phyloP scores from a whole-genome alignment of 305 asterid species.

The Fraxinus dipetala region DNA sequence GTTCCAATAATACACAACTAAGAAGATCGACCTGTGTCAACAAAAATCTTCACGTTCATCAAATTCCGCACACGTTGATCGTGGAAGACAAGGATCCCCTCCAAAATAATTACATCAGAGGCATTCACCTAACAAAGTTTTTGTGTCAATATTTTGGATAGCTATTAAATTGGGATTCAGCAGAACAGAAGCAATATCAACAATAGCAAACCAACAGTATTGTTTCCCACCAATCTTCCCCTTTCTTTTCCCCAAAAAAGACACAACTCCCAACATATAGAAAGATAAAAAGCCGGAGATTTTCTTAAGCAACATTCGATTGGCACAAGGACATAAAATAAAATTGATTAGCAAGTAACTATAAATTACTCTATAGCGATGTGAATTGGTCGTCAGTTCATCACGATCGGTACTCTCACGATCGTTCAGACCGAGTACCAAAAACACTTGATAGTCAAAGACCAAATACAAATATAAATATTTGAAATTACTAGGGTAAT shows the following conservation, averaged over 20 bases:
- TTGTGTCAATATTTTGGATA: slow-evolving; percentile 5
- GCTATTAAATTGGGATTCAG: neutral
- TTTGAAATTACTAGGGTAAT: neutral
- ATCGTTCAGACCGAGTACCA: neutral
- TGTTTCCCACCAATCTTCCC: neutral
- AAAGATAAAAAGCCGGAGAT: neutral
- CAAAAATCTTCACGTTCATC: slow-evolving; percentile 98
- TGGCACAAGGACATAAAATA: neutral
- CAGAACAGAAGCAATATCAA: neutral
- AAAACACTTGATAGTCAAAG: neutral
- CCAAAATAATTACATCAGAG: slow-evolving; percentile 89
- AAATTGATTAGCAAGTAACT: neutral
- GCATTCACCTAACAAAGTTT: slow-evolving; percentile 70
- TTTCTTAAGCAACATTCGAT: neutral
- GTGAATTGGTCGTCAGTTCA: neutral
- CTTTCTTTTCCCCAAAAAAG: neutral
- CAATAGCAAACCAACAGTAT: neutral
- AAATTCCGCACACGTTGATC: slow-evolving; percentile 84
- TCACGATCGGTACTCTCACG: neutral
- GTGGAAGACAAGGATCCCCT: slow-evolving; percentile 95
- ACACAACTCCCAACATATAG: neutral
- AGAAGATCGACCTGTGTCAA: slow-evolving; percentile 76
- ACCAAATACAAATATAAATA: neutral
- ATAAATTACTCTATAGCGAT: neutral
- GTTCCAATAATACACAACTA: slow-evolving; percentile 15